Evolutionary conservation across 176 grass and related monocot species (phyloP).

Genomic region (Bolboschoenus planiculmis): DNA sequence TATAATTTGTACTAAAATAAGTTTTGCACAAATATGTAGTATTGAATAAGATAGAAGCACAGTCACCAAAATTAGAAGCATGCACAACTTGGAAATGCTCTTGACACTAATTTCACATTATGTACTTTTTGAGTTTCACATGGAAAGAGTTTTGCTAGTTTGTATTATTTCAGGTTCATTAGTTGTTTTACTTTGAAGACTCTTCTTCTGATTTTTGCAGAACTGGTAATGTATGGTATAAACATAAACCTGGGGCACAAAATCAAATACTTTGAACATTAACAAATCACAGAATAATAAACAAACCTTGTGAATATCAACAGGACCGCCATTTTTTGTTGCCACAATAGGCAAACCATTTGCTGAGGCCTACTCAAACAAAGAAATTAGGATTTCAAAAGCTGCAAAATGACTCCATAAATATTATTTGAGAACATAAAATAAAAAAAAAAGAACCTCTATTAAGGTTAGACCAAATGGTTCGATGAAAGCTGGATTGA

Average conservation of each 20-base stretch:
- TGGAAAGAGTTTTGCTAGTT: neutral
- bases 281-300: neutral
- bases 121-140: neutral
- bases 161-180: neutral
- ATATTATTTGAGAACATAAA: conserved; percentile 7
- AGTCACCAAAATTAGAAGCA: neutral
- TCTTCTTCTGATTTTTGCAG: neutral
- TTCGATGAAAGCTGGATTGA: conserved; percentile 94
- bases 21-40: no score
- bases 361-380: conserved; percentile 37
- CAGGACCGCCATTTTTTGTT: conserved; percentile 51
- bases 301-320: conserved; percentile 49
- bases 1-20: no score
- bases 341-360: conserved; percentile 49
- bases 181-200: neutral
- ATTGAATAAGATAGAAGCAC: neutral
- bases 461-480: conserved; percentile 99
- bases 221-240: neutral
- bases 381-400: conserved; percentile 19
- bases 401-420: neutral
- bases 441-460: conserved; percentile 46
- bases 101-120: neutral
- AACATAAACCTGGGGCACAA: neutral
- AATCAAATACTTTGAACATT: neutral
- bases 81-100: neutral